Percentiles rank a stretch among this genome's conserved stretches.
Conservation (phyloP, 2,329 filamentous ascomycete genomes). For the Pezicula radicicola region DNA sequence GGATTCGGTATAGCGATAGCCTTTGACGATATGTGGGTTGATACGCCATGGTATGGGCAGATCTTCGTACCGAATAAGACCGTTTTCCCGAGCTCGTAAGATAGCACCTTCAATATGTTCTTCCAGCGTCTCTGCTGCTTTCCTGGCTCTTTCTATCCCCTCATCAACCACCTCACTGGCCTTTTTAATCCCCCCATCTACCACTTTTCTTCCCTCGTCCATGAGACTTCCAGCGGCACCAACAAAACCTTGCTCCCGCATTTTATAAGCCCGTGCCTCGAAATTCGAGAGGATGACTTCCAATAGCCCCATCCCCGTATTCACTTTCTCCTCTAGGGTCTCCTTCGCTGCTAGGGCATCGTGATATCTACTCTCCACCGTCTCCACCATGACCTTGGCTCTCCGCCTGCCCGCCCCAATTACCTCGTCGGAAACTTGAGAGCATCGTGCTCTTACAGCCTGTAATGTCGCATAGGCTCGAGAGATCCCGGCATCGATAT, state of each 20-base stretch:
- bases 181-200: constrained; percentile 74
- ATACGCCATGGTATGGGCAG: constrained; percentile 89
- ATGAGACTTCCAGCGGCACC: constrained; percentile 70
- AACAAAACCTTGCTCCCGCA: constrained; percentile 74
- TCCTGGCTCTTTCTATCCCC: constrained; percentile 76
- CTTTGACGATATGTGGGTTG: constrained; percentile 87
- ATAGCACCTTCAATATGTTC: constrained; percentile 82
- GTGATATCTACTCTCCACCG: constrained; percentile 82
- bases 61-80: constrained; percentile 85
- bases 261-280: constrained; percentile 75
- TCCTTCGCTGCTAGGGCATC: constrained; percentile 81
- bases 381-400: constrained; percentile 88
- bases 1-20: constrained; percentile 91
- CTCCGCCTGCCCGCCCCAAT: constrained; percentile 82
- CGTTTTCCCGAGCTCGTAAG: constrained; percentile 69
- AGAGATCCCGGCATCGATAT: constrained; percentile 79
- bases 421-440: constrained; percentile 84
- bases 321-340: constrained; percentile 87
- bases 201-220: constrained; percentile 73
- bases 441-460: constrained; percentile 83
- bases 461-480: constrained; percentile 83
- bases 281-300: constrained; percentile 84
- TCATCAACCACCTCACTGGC: constrained; percentile 77
- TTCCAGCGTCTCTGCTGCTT: constrained; percentile 78
- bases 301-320: constrained; percentile 81